These are phyloP conservation scores for Chimonanthus salicifolius DNA, from an alignment of 164 flowering plant species.

Conservation along the genomic window DNA sequence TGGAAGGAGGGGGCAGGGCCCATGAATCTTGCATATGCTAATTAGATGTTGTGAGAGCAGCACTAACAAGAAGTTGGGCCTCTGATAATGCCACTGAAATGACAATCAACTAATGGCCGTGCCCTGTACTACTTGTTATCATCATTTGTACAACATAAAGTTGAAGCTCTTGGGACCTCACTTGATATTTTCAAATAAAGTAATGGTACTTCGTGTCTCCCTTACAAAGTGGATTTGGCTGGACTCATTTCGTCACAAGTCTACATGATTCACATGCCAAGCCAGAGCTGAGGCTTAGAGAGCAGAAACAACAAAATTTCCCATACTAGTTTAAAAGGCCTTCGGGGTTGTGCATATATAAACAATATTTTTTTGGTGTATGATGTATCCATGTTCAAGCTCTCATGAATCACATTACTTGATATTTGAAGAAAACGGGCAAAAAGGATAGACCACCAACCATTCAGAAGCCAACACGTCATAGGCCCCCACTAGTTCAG, in stretches of 20 bases:
- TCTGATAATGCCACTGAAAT: conserved; percentile 11
- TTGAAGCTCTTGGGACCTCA: too few relatives aligned
- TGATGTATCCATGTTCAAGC: neutral
- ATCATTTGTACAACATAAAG: neutral
- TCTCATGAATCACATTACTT: neutral
- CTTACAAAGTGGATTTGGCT: too few relatives aligned
- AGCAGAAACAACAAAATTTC: too few relatives aligned
- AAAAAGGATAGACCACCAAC: neutral
- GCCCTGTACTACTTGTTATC: neutral
- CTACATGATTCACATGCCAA: too few relatives aligned
- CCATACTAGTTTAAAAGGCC: neutral
- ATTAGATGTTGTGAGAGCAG: conserved; percentile 1
- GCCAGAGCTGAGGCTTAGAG: too few relatives aligned
- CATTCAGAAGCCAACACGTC: neutral
- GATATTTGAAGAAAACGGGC: too few relatives aligned
- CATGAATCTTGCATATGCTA: conserved; percentile 11
- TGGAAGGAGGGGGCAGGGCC: conserved; percentile 17
- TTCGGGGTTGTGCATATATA: neutral
- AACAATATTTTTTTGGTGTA: too few relatives aligned
- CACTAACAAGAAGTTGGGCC: conserved; percentile 10
- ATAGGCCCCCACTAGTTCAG: neutral
- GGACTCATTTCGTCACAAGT: too few relatives aligned
- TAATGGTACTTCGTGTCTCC: too few relatives aligned
- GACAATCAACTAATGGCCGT: conserved; percentile 2
- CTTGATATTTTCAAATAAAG: too few relatives aligned